Evolutionary conservation across 2,329 filamentous ascomycete genomes (phyloP), one percentile per base, ranked within the genome.

Genomic region (Beauveria brongniartii): DNA sequence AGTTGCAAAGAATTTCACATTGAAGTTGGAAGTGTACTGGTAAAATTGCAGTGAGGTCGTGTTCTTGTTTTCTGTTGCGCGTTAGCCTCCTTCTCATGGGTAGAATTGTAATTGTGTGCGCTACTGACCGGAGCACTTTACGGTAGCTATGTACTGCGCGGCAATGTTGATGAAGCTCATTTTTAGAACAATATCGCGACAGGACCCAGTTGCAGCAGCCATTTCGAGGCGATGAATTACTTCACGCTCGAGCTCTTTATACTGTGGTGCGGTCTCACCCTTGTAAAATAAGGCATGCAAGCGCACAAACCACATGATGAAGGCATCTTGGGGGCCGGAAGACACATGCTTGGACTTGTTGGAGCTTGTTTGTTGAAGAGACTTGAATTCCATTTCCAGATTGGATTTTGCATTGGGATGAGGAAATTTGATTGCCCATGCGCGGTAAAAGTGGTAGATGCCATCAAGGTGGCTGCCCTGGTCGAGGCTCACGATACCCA

Each of bases 391-490:
- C 59, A 87, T 80, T 68, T 90, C 87, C 54, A 99, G 79, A 69
- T 97, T 97, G 20, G 79, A 77, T 61, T 82, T 80, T 3, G 91
- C 92, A 51, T 87, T 82, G 0, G 88, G 87, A 69, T 94, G 87
- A 5, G 92, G 91, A 46, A 87, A 80, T 57, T 86, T 80, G 37
- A 91, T 87, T 9, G 87, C 86, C 66, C 94, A 81, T 18, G 92
- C 88, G 64, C 92, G 87, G 70, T 96, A 94, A 46, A 97, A 84
- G 72, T 96, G 87, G 73, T 97, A 97, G 34, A 95, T 88, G 10
- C 91, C 87, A 63, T 91, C 85, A 55, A 97, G 82, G 70, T 95
- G 89, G 66, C 93, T 88, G 62, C 82, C 83, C 67, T 92, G 85
- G 58, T 89, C 87, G 53, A 91, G 82, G 63, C 89, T 88, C 62